A percentile compares a stretch with the other conserved stretches of the same genome.
These are phyloP conservation scores for Aspergillus bombycis DNA, from an alignment of 2,329 filamentous ascomycete species.

Conservation along the genomic window DNA sequence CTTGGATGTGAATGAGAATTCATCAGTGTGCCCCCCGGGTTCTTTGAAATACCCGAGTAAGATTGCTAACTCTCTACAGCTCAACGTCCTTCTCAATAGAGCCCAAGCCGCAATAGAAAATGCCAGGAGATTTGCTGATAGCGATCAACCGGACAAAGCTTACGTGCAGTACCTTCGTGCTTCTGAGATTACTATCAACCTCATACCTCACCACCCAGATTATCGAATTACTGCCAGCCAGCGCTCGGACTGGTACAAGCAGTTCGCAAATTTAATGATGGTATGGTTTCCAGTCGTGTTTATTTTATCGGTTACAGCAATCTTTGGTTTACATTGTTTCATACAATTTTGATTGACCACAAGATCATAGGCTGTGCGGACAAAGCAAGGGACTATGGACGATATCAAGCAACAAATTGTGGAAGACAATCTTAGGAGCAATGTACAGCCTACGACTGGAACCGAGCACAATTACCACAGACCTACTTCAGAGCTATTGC, in stretches of 20 bases:
- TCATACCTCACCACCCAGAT: slow-evolving; percentile 75
- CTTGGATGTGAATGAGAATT: slow-evolving; percentile 36
- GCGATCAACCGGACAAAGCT: slow-evolving; percentile 65
- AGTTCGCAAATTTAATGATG: slow-evolving; percentile 56
- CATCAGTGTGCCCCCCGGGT: slow-evolving; percentile 30
- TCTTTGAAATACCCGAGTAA: not conserved
- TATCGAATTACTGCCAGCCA: slow-evolving; percentile 67
- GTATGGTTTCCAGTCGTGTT: slow-evolving; percentile 21
- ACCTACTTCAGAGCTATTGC: slow-evolving; percentile 13
- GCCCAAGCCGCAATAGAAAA: slow-evolving; percentile 42
- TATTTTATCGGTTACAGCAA: not conserved
- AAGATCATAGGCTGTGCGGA: slow-evolving; percentile 36
- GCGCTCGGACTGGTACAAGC: slow-evolving; percentile 51
- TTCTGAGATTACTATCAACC: slow-evolving; percentile 74
- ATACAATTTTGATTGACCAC: slow-evolving; percentile 13
- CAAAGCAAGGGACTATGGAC: slow-evolving; percentile 47
- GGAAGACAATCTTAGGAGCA: slow-evolving; percentile 39
- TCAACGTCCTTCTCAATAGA: slow-evolving; percentile 36
- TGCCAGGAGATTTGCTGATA: slow-evolving; percentile 35
- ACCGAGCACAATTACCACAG: slow-evolving; percentile 15
- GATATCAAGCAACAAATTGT: slow-evolving; percentile 45
- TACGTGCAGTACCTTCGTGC: slow-evolving; percentile 84
- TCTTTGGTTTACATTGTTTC: not conserved
- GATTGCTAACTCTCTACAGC: slow-evolving; percentile 31
- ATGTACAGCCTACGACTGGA: slow-evolving; percentile 29